Evolutionary conservation across 768 basidiomycete species (phyloP), one percentile per base, ranked within the genome.

Genomic region (Tricholoma flavovirens): DNA sequence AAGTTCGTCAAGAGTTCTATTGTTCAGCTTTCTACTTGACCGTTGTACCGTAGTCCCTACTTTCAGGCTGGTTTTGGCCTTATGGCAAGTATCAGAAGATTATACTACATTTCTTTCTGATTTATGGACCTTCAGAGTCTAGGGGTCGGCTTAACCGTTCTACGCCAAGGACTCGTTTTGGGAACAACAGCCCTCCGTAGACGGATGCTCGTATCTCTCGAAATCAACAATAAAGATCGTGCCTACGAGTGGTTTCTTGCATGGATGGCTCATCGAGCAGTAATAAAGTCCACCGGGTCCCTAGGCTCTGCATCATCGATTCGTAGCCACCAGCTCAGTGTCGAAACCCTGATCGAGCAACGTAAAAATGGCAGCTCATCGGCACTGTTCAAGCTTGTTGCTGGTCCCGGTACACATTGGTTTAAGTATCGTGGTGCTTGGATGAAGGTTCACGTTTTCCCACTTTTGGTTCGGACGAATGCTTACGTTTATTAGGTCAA

Each of bases 51-150:
- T 64, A 99, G 97, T 68, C 96, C 93, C 35, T 95, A 93, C 75
- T 98, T 99, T 68, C 92, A 96, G 68, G 97, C 96, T 49, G 96
- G 97, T 24, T 98, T 98, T 65, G 97, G 96, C 33, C 81, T 99
- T 35, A 95, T 98, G 94, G 96, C 95, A 48, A 61, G 65, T 40
- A n/a, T 49, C 26, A 2, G 21, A 15, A 9, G 12, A 17, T 3
- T 29, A 29, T n/a, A 29, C 17, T 7, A 30, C 29, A 1, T 30
- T 1, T 14, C 29, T n/a, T 7, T 17, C 40, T 55, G 32, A 58
- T 48, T 38, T 45, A 29, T 43, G 60, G 19, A 64, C 48, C n/a
- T 51, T 33, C 60, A 98, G 96, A 91, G 93, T n/a, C 77, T 98
- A 45, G 93, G 93, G 14, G 90, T 95, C 21, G 91, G 84, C 45